phyloP scores from a whole-genome alignment of 768 basidiomycete genomes.

The Leccinum pellstonianum region DNA sequence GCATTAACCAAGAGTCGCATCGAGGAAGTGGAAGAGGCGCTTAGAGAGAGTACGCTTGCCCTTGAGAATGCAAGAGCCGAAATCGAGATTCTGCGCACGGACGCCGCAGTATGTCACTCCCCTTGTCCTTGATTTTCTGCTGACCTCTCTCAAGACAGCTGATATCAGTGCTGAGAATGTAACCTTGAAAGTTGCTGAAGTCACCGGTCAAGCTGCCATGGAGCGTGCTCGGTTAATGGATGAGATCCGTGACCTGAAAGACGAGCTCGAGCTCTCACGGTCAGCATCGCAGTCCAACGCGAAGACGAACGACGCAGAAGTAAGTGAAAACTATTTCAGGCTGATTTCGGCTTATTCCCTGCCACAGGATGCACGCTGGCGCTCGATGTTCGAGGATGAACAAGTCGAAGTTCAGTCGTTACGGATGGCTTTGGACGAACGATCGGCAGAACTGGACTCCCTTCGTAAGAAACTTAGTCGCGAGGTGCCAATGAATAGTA shows the following conservation, averaged over 20 bases:
- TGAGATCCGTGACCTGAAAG: conserved; percentile 56
- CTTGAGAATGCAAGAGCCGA: conserved; percentile 90
- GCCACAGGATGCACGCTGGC: conserved; percentile 29
- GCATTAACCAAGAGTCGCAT: conserved; percentile 58
- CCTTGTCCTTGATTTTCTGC: neutral
- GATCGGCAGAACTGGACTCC: conserved; percentile 51
- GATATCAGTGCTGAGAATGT: conserved; percentile 47
- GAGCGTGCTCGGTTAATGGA: conserved; percentile 53
- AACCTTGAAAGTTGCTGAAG: conserved; percentile 47
- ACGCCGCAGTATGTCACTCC: conserved; percentile 60
- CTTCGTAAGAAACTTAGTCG: conserved; percentile 60
- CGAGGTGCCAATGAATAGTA: conserved; percentile 48
- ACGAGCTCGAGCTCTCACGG: conserved; percentile 42
- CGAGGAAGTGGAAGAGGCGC: conserved; percentile 86
- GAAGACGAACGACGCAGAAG: conserved; percentile 29
- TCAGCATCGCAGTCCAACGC: conserved; percentile 22
- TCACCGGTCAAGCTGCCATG: conserved; percentile 45
- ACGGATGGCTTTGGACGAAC: conserved; percentile 37
- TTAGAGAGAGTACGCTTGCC: conserved; percentile 82
- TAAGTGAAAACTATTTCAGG: conserved; percentile 1
- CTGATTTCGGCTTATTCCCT: conserved; percentile 2
- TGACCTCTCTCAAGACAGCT: conserved; percentile 37
- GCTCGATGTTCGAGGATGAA: conserved; percentile 29
- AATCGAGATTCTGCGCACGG: conserved; percentile 74
- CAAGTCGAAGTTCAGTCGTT: conserved; percentile 33